phyloP scores from a whole-genome alignment of 495 filamentous ascomycete genomes.

The Aspergillus diversus region DNA sequence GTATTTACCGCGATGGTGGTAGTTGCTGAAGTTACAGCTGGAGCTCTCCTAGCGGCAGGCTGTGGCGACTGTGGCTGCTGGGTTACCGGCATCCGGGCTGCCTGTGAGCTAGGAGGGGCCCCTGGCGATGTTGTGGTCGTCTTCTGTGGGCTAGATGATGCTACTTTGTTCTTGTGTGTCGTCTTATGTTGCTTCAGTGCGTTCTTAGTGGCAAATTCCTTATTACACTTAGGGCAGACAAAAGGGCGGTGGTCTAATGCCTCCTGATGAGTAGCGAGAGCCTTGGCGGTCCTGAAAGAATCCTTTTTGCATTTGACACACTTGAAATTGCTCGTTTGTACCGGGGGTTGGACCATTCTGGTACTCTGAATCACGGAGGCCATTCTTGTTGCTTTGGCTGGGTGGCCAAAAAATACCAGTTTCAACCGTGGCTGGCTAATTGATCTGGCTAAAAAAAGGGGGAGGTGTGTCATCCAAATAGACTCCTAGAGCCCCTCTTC shows the following conservation, averaged over 20 bases:
- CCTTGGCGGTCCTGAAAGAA: conserved; percentile 6
- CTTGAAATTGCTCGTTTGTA: background rate
- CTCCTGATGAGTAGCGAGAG: conserved; percentile 5
- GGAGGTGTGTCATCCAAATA: too few species aligned
- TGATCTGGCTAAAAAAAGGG: too few species aligned
- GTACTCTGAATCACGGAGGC: background rate
- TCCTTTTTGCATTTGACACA: conserved; percentile 9
- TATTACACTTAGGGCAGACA: conserved; percentile 1
- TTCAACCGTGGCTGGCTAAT: too few species aligned
- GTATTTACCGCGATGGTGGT: background rate
- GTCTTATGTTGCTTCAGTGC: background rate
- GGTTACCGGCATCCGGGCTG: background rate
- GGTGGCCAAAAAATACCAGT: background rate
- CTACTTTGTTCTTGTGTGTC: background rate
- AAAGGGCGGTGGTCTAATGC: conserved; percentile 2
- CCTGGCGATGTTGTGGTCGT: background rate
- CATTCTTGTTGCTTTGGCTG: background rate
- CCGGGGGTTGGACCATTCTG: background rate
- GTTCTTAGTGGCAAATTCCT: background rate
- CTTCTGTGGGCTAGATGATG: background rate
- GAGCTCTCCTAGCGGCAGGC: too few species aligned
- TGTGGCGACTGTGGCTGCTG: background rate
- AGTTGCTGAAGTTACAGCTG: too few species aligned
- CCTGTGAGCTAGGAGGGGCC: background rate
- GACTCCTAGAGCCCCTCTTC: too few species aligned